Base-by-base conservation (phyloP, 805 yeast species). In the Cephaloascus albidus region DNA sequence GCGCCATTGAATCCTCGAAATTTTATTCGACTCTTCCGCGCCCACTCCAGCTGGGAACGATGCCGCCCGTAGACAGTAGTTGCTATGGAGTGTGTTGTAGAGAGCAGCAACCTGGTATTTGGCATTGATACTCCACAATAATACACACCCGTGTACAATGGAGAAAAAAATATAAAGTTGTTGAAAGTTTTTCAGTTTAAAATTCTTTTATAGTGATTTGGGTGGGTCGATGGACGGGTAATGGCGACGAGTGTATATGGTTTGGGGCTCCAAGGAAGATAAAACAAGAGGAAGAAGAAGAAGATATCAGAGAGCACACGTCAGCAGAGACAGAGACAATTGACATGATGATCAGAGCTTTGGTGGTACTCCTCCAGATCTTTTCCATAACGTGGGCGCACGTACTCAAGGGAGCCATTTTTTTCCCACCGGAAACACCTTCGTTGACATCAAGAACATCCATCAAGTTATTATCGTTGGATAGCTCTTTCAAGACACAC, bases 11-110 rank as follows among this genome's bases (percentile, higher is more conserved):
- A 39, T 15, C 6, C 6, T 8, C 10, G n/a, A 31, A n/a, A 31
- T 14, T 15, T n/a, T 10, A 15, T 8, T 14, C 8, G 19, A 36
- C 18, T 33, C 34, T 17, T 28, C 38, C 36, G 27, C 36, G 27
- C 6, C n/a, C 48, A 47, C 60, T 57, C 62, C 63, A 58, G 62
- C 63, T 57, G 55, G 62, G 49, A 47, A 37, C 48, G 16, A 18
- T 32, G 43, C 43, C 46, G 44, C 10, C 43, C n/a, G n/a, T 32
- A 16, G 6, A n/a, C 17, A 20, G 17, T 44, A n/a, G n/a, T 46
- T 43, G 20, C 45, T 51, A 49, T 51, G 48, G 53, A 48, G 46
- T 46, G 31, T 51, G 55, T 49, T 49, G 55, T 51, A 51, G 55
- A 51, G 55, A 50, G 53, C 45, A 44, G 42, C 37, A 49, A 52